Percentiles rank a stretch among this genome's conserved stretches.
These are phyloP conservation scores for Bombardia bombarda DNA, from an alignment of 495 filamentous ascomycete genomes.

Conservation along the genomic window DNA sequence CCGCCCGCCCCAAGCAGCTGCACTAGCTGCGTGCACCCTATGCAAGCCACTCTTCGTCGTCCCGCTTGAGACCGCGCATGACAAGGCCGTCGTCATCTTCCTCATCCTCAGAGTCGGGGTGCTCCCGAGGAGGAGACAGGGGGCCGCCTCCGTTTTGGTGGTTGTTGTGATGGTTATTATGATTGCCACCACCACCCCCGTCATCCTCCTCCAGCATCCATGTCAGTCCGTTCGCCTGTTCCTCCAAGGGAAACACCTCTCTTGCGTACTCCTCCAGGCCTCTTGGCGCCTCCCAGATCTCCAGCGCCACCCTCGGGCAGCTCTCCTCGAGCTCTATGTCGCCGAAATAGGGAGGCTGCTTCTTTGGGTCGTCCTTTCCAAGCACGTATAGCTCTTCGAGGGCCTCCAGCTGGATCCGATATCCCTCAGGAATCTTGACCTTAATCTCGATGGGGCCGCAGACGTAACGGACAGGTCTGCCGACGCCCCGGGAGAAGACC, in stretches of 20 bases:
- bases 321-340: constrained; percentile 43
- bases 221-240: constrained; percentile 81
- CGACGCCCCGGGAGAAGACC: constrained; percentile 69
- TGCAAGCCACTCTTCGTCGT: constrained; percentile 44
- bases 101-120: constrained; percentile 13
- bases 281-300: constrained; percentile 84
- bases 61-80: constrained; percentile 41
- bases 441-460: constrained; percentile 72
- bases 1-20: not conserved
- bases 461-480: constrained; percentile 68
- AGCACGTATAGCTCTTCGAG: constrained; percentile 55
- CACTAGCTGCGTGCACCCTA: no score
- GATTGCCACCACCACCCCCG: constrained; percentile 13
- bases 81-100: constrained; percentile 37
- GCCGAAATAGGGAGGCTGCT: constrained; percentile 50
- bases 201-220: constrained; percentile 65
- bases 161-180: constrained; percentile 11
- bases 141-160: not conserved
- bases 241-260: constrained; percentile 91
- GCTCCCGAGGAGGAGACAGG: constrained; percentile 6
- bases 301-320: constrained; percentile 63
- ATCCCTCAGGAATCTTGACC: constrained; percentile 80
- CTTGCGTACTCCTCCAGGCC: constrained; percentile 93
- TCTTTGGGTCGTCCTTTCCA: constrained; percentile 44
- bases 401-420: constrained; percentile 78